These are phyloP conservation scores for Protomyces pachydermus DNA, from an alignment of 1,139 yeast species.

Conservation along the genomic window DNA sequence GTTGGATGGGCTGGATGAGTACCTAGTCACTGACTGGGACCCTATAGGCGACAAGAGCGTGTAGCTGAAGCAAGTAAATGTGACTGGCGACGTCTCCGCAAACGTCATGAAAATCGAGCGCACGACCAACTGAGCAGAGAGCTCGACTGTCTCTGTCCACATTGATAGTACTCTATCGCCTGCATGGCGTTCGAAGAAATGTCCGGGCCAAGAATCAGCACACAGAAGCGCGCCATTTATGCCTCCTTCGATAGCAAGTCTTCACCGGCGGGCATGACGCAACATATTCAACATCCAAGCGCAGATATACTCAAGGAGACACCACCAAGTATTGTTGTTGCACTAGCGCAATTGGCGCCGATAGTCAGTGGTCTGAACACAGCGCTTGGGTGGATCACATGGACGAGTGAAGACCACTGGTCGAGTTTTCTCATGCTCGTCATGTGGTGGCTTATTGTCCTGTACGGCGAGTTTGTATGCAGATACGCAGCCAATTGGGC, in stretches of 20 bases:
- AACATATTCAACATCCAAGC: slow-evolving; percentile 11
- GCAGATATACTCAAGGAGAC: slow-evolving; percentile 18
- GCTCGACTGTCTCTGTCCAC: too few relatives aligned
- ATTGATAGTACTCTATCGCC: background rate
- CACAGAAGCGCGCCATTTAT: slow-evolving; percentile 6
- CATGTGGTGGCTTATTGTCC: slow-evolving; percentile 12
- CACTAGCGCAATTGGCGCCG: slow-evolving; percentile 17
- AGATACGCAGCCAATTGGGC: slow-evolving; percentile 20
- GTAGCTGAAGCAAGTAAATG: background rate
- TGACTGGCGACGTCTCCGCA: background rate
- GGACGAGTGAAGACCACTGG: slow-evolving; percentile 24
- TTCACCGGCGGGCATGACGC: slow-evolving; percentile 22
- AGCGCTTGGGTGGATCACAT: slow-evolving; percentile 11
- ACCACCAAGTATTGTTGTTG: slow-evolving; percentile 23
- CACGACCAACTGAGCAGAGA: background rate
- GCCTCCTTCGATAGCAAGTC: slow-evolving; percentile 22
- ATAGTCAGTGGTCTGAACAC: slow-evolving; percentile 10
- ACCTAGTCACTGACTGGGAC: slow-evolving; percentile 29
- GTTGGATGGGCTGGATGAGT: slow-evolving; percentile 30
- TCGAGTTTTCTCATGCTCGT: slow-evolving; percentile 19
- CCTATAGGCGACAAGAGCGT: slow-evolving; percentile 33
- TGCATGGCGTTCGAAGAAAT: slow-evolving; percentile 25
- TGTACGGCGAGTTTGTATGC: slow-evolving; percentile 22
- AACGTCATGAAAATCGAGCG: background rate
- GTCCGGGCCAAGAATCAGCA: slow-evolving; percentile 19